These are phyloP conservation scores for Tricholoma furcatifolium DNA, from an alignment of 768 basidiomycete genomes.

Conservation along the genomic window DNA sequence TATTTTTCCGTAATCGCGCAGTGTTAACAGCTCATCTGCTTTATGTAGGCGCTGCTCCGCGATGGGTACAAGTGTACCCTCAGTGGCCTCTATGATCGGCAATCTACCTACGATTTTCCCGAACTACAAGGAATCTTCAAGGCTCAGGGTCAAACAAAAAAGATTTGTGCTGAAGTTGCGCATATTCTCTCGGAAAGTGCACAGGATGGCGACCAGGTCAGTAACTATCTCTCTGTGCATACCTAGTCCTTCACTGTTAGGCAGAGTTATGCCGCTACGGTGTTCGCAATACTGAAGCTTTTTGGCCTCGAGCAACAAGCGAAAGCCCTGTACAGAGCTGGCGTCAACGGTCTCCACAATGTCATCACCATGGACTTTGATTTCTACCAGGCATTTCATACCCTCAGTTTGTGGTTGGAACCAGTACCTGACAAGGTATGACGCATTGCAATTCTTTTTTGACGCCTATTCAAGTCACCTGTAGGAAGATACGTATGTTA, in stretches of 20 bases:
- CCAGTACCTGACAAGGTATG: conserved; percentile 4
- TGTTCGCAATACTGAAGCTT: conserved; percentile 23
- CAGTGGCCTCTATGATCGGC: conserved; percentile 23
- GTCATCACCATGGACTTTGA: conserved; percentile 27
- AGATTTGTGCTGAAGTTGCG: conserved; percentile 10
- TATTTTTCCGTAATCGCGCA: neutral
- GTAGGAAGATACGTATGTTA: conserved; percentile 19
- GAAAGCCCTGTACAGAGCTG: conserved; percentile 25
- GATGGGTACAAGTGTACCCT: conserved; percentile 34
- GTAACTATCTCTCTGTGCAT: conserved; percentile 5
- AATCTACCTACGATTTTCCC: conserved; percentile 1
- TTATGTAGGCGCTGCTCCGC: conserved; percentile 34
- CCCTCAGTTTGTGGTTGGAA: conserved; percentile 24
- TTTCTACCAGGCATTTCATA: conserved; percentile 24
- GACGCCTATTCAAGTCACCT: neutral
- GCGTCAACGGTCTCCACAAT: conserved; percentile 29
- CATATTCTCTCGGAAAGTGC: conserved; percentile 28
- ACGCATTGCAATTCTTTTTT: conserved; percentile 20
- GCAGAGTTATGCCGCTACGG: conserved; percentile 21
- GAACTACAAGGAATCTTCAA: conserved; percentile 12
- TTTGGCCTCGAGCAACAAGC: conserved; percentile 23
- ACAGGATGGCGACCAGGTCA: conserved; percentile 20
- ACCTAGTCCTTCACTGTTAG: conserved; percentile 8
- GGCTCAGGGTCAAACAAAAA: conserved; percentile 9
- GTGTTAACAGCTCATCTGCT: neutral